These are phyloP conservation scores for Xylaria curta DNA, from an alignment of 495 filamentous ascomycete species.

Conservation along the genomic window DNA sequence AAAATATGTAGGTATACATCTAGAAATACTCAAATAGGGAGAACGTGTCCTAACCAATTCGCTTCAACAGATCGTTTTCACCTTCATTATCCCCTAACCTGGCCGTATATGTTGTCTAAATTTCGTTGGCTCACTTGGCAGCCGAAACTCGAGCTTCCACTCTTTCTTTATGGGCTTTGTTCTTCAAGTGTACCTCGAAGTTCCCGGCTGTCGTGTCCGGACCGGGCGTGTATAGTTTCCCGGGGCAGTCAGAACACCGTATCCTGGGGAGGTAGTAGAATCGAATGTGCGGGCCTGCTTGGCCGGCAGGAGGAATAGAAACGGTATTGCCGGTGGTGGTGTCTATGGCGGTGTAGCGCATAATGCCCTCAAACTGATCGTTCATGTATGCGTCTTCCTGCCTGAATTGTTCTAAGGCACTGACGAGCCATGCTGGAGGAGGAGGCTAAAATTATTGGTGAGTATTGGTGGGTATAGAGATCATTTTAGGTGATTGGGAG, in stretches of 20 bases:
- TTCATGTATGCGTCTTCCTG: constrained; percentile 64
- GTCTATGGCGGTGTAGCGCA: constrained; percentile 84
- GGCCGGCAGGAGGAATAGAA: constrained; percentile 50
- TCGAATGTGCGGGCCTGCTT: constrained; percentile 63
- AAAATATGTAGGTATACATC: constrained; percentile 19
- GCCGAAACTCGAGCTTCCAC: constrained; percentile 53
- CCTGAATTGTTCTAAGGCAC: constrained; percentile 66
- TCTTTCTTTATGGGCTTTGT: constrained; percentile 74
- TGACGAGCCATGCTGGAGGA: constrained; percentile 79
- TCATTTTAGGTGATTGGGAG: constrained; percentile 22
- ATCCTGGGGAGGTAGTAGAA: constrained; percentile 84
- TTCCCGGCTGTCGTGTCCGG: constrained; percentile 84
- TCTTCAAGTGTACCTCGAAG: constrained; percentile 89
- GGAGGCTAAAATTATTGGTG: constrained; percentile 63
- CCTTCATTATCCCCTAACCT: neutral
- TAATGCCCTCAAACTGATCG: constrained; percentile 82
- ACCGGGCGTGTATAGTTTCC: constrained; percentile 89
- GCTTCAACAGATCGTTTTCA: neutral
- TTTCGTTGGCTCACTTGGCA: constrained; percentile 10
- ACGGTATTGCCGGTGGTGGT: constrained; percentile 63
- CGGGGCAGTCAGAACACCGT: constrained; percentile 87
- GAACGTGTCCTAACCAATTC: constrained; percentile 8
- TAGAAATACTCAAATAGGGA: constrained; percentile 19
- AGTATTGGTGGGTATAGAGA: constrained; percentile 39
- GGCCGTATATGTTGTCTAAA: neutral